Evolutionary conservation across 2,329 filamentous ascomycete genomes (phyloP).

Genomic region (Coniochaeta hoffmannii): DNA sequence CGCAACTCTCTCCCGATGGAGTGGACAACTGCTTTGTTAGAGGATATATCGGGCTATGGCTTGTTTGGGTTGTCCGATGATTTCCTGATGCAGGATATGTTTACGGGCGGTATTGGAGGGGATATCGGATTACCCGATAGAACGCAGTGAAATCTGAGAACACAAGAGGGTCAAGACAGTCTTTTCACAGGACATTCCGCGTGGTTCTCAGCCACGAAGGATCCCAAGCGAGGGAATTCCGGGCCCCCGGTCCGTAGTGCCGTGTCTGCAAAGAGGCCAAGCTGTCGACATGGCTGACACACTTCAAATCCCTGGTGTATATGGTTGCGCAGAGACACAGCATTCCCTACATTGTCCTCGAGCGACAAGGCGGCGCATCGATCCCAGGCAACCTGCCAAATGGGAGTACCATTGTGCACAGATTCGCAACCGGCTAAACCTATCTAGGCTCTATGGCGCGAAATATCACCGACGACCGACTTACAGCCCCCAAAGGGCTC

Average conservation of each 20-base stretch:
- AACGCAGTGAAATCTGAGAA: not conserved
- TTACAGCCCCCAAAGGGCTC: not conserved
- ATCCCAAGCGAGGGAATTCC: not conserved
- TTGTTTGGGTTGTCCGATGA: not conserved
- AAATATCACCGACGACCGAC: not conserved
- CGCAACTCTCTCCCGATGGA: not conserved
- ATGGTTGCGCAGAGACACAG: not conserved
- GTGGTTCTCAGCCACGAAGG: not conserved
- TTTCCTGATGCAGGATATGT: not conserved
- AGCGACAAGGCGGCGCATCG: not conserved
- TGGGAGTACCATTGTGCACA: not conserved
- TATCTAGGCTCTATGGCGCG: not conserved
- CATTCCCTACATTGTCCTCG: not conserved
- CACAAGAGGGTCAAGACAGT: too few relatives aligned
- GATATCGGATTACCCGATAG: not conserved
- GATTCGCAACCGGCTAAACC: not conserved
- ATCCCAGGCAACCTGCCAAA: not conserved
- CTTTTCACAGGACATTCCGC: not conserved
- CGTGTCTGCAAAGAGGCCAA: not conserved
- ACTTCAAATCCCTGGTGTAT: not conserved
- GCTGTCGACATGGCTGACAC: not conserved
- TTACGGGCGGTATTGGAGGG: not conserved
- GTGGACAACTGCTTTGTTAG: not conserved
- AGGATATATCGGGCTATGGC: not conserved
- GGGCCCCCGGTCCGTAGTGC: not conserved